Evolutionary conservation across 768 basidiomycete species (phyloP).

Genomic region (Lactarius psammicola): DNA sequence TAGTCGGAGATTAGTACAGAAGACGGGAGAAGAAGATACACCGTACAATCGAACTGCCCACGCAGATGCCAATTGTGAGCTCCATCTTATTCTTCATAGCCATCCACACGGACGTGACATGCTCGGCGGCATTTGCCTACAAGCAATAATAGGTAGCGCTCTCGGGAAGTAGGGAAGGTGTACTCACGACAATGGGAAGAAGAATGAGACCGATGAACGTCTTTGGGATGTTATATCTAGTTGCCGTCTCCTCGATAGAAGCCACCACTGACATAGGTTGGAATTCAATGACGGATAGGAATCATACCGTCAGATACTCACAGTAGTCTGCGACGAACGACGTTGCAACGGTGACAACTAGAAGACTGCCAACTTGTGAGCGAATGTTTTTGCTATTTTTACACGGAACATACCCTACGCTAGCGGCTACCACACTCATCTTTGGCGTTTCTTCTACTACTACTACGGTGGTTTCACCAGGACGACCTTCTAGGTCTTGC

Average conservation of each 20-base stretch:
- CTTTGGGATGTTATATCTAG: conserved; percentile 77
- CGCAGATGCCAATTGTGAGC: conserved; percentile 74
- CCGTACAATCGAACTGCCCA: conserved; percentile 77
- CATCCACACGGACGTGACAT: conserved; percentile 86
- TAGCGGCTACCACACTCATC: conserved; percentile 74
- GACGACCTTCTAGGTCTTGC: background rate
- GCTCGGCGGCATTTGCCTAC: conserved; percentile 82
- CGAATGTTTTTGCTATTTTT: background rate
- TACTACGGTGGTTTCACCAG: conserved; percentile 18
- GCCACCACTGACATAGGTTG: conserved; percentile 62
- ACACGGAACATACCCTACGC: conserved; percentile 41
- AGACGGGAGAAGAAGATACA: background rate
- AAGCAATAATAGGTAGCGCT: background rate
- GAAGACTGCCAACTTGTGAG: conserved; percentile 46
- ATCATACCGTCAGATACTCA: conserved; percentile 40
- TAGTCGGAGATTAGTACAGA: background rate
- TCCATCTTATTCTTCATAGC: conserved; percentile 75
- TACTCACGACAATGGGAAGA: conserved; percentile 77
- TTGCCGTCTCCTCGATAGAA: conserved; percentile 89
- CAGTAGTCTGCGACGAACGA: conserved; percentile 88
- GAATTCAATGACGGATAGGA: conserved; percentile 8
- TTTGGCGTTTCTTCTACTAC: conserved; percentile 43
- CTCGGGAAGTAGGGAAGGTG: background rate
- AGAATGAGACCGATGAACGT: conserved; percentile 84
- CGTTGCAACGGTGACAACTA: conserved; percentile 74